A percentile compares a stretch with the other conserved stretches of the same genome.
Evolutionary conservation across 768 basidiomycete species (phyloP).

Genomic region (Amanita muscaria): DNA sequence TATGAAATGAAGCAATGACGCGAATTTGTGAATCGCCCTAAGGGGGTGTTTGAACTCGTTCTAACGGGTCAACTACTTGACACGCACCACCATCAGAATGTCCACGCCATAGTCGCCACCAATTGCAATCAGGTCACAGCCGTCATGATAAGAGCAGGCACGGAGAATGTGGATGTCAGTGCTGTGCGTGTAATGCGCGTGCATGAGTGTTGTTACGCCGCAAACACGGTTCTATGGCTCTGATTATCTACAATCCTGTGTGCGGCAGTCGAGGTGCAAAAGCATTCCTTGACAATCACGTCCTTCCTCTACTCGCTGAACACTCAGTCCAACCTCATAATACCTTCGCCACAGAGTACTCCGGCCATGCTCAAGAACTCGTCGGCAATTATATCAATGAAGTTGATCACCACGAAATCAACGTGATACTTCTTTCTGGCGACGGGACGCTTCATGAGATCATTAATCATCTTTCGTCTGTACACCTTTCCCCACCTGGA

Average conservation of each 20-base stretch:
- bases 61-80: conserved; percentile 9
- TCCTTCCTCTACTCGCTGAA: conserved; percentile 54
- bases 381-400: conserved; percentile 30
- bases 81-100: conserved; percentile 53
- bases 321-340: conserved; percentile 30
- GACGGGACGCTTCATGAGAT: conserved; percentile 93
- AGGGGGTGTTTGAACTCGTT: conserved; percentile 5
- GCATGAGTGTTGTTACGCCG: no score
- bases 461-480: conserved; percentile 46
- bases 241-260: conserved; percentile 72
- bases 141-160: conserved; percentile 57
- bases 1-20: conserved; percentile 60
- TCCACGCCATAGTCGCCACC: conserved; percentile 63
- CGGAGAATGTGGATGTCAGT: conserved; percentile 54
- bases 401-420: conserved; percentile 23
- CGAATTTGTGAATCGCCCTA: conserved; percentile 37
- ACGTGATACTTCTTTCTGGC: conserved; percentile 66
- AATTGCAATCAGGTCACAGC: conserved; percentile 59
- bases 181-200: conserved; percentile 50
- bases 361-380: conserved; percentile 46
- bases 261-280: conserved; percentile 53
- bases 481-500: conserved; percentile 1
- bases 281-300: conserved; percentile 46
- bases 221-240: no score
- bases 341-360: conserved; percentile 38